Conservation (phyloP, 108 stramenopile species). For the Pseudonitzschia multistriata region DNA sequence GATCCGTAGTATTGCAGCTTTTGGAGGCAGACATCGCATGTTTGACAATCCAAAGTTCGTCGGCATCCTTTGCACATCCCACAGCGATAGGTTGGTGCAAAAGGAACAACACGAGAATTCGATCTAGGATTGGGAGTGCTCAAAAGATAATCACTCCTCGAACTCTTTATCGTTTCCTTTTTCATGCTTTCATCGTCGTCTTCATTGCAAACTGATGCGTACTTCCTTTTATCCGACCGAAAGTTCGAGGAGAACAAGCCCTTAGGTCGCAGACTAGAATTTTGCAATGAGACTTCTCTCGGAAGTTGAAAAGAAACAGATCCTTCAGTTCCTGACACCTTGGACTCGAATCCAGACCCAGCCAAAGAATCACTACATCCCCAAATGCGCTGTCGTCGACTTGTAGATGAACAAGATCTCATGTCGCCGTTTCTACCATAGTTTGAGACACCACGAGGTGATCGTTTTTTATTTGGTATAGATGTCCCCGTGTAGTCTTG, state of each 20-base stretch:
- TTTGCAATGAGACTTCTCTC: slow-evolving; percentile 12
- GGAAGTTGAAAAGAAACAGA: not conserved
- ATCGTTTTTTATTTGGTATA: not conserved
- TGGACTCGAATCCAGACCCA: not conserved
- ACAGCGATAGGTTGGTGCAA: slow-evolving; percentile 17
- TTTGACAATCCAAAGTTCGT: slow-evolving; percentile 28
- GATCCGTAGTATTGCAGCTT: slow-evolving; percentile 12
- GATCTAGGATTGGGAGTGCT: not conserved
- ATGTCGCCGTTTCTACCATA: not conserved
- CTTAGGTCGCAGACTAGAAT: not conserved
- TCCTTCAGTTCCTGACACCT: not conserved
- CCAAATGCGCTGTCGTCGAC: slow-evolving; percentile 5
- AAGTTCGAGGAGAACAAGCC: not conserved
- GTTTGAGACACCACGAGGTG: not conserved
- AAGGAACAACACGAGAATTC: not conserved
- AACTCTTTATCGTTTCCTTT: not conserved
- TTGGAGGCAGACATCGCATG: slow-evolving; percentile 22
- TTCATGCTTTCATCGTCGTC: not conserved
- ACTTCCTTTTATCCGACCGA: not conserved
- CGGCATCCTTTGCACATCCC: slow-evolving; percentile 37
- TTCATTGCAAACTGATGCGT: not conserved
- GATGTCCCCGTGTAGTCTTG: not conserved
- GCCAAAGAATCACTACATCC: slow-evolving; percentile 16
- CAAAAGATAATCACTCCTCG: not conserved
- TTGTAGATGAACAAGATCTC: not conserved